These are phyloP conservation scores for Fremontodendron californicum DNA, from an alignment of 345 rosid genomes.

Conservation along the genomic window DNA sequence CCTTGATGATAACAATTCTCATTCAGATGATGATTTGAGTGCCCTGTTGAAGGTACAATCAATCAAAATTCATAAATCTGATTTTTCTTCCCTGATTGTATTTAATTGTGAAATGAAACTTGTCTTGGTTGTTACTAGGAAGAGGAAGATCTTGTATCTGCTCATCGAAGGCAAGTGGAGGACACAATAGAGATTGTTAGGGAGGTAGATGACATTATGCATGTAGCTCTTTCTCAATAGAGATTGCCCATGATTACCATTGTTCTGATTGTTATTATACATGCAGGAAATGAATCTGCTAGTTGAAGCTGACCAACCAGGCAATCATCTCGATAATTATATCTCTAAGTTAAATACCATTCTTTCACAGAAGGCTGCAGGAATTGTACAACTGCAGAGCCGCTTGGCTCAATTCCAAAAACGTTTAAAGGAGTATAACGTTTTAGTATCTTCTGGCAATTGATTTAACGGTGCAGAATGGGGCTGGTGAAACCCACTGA, in stretches of 20 bases:
- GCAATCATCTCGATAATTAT: slow-evolving; percentile 54
- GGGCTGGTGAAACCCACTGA: neutral
- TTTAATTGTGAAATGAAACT: neutral
- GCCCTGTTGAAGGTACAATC: slow-evolving; percentile 41
- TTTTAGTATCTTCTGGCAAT: slow-evolving; percentile 34
- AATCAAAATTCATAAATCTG: neutral
- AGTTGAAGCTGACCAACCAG: slow-evolving; percentile 59
- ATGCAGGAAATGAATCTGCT: slow-evolving; percentile 64
- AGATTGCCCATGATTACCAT: neutral
- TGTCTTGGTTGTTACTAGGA: slow-evolving; percentile 33
- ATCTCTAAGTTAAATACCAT: slow-evolving; percentile 42
- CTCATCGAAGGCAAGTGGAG: slow-evolving; percentile 55
- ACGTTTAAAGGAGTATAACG: slow-evolving; percentile 43
- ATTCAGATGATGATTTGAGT: slow-evolving; percentile 46
- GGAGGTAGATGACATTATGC: slow-evolving; percentile 34
- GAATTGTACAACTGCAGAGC: slow-evolving; percentile 46
- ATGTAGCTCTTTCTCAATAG: neutral
- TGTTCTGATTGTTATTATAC: neutral
- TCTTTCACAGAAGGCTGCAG: slow-evolving; percentile 61
- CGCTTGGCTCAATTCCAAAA: slow-evolving; percentile 51
- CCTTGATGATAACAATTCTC: slow-evolving; percentile 19
- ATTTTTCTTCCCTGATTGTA: neutral
- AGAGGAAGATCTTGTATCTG: slow-evolving; percentile 57
- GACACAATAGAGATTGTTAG: slow-evolving; percentile 47
- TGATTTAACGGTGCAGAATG: slow-evolving; percentile 6